A percentile compares a stretch with the other conserved stretches of the same genome.
These are phyloP conservation scores for Sphagnurus paluster DNA, from an alignment of 1,284 basidiomycete genomes.

Conservation along the genomic window DNA sequence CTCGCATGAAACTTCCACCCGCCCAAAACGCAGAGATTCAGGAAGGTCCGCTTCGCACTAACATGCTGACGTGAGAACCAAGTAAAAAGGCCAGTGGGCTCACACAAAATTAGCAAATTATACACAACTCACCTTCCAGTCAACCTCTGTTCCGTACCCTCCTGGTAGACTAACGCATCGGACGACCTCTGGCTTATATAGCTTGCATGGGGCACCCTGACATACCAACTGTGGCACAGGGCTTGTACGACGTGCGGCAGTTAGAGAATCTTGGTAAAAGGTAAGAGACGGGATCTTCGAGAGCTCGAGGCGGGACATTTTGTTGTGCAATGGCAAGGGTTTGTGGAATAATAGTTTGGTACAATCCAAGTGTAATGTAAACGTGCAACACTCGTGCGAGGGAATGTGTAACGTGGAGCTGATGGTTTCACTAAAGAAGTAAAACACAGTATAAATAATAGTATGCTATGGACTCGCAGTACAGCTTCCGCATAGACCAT, in stretches of 20 bases:
- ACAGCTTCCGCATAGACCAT: conserved; percentile 72
- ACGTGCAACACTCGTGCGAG: no score
- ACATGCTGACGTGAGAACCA: background rate
- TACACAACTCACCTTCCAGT: conserved; percentile 82
- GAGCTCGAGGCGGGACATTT: conserved; percentile 70
- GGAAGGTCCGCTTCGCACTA: conserved; percentile 92
- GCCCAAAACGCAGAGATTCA: conserved; percentile 75
- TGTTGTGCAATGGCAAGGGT: conserved; percentile 2
- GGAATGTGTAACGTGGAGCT: conserved; percentile 28
- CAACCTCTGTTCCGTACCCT: conserved; percentile 71
- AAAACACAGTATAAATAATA: background rate
- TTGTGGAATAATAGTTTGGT: background rate
- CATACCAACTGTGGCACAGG: conserved; percentile 82
- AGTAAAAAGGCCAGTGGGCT: no score
- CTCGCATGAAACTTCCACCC: conserved; percentile 82
- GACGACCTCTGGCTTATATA: conserved; percentile 84
- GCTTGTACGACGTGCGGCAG: conserved; percentile 62
- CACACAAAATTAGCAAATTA: no score
- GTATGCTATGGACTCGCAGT: conserved; percentile 32
- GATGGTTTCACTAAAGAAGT: background rate
- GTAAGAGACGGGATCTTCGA: conserved; percentile 74
- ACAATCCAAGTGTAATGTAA: background rate
- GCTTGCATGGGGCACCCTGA: conserved; percentile 72
- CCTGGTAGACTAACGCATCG: conserved; percentile 78
- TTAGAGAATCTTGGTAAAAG: conserved; percentile 73